These are phyloP conservation scores for Candida ortonii DNA, from an alignment of 805 yeast species.

Conservation along the genomic window DNA sequence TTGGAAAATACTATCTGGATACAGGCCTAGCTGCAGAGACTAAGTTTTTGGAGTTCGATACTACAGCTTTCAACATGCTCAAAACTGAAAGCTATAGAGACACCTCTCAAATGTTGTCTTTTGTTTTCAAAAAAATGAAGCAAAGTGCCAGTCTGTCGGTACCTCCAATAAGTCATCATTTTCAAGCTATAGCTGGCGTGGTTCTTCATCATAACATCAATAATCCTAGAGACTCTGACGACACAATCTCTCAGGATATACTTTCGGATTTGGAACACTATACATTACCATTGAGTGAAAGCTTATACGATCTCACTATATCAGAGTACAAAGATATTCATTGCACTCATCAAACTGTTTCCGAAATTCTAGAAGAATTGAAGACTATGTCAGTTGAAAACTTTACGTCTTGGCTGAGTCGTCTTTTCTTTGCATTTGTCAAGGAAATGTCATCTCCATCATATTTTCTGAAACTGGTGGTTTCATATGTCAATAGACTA, in stretches of 20 bases:
- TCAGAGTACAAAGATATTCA: too few relatives aligned
- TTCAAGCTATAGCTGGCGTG: slow-evolving; percentile 41
- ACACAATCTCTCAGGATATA: too few relatives aligned
- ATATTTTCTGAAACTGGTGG: slow-evolving; percentile 33
- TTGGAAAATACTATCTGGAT: slow-evolving; percentile 29
- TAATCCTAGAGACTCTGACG: too few relatives aligned
- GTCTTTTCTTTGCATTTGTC: background rate
- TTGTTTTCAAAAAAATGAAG: slow-evolving; percentile 29
- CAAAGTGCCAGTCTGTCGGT: slow-evolving; percentile 15
- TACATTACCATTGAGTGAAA: too few relatives aligned
- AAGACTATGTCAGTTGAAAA: too few relatives aligned
- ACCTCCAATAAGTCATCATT: too few relatives aligned
- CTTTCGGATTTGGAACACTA: too few relatives aligned
- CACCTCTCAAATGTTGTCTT: slow-evolving; percentile 26
- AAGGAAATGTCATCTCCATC: slow-evolving; percentile 15
- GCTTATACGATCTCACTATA: too few relatives aligned
- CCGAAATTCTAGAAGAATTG: too few relatives aligned
- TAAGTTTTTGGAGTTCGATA: slow-evolving; percentile 20
- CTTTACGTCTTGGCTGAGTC: too few relatives aligned
- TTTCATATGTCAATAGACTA: slow-evolving; percentile 30
- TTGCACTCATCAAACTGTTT: too few relatives aligned
- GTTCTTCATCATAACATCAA: background rate
- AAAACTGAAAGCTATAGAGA: slow-evolving; percentile 16
- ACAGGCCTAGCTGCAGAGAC: slow-evolving; percentile 25
- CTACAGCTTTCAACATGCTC: slow-evolving; percentile 10